Conservation (phyloP, 768 basidiomycete species). For the Russula olivacea region DNA sequence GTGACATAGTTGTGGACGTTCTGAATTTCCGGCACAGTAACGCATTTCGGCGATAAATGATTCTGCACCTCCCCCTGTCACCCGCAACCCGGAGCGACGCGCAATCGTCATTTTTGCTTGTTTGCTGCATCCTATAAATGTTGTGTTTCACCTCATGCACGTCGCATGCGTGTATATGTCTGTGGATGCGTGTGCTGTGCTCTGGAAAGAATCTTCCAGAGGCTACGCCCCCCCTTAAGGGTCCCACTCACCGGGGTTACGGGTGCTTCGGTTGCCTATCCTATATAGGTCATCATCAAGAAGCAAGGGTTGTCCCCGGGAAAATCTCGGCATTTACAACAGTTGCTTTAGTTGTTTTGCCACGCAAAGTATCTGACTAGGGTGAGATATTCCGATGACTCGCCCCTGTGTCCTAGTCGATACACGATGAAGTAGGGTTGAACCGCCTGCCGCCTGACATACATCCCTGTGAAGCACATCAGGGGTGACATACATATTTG, state of each 20-base stretch:
- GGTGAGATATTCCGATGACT: neutral
- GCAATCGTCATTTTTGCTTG: neutral
- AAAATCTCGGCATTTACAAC: constrained; percentile 1
- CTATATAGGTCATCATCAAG: neutral
- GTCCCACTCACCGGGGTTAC: neutral
- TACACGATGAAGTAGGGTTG: neutral
- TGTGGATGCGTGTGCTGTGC: neutral
- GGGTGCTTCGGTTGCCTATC: neutral
- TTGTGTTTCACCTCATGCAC: neutral
- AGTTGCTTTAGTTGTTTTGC: constrained; percentile 1
- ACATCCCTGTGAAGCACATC: neutral
- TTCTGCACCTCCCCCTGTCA: neutral
- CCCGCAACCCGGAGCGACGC: neutral
- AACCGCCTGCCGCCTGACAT: neutral
- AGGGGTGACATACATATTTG: neutral
- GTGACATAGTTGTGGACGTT: neutral
- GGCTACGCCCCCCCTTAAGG: neutral
- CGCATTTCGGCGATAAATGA: neutral
- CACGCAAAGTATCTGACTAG: neutral
- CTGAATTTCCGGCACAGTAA: neutral
- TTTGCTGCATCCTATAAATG: neutral
- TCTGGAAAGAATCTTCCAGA: neutral
- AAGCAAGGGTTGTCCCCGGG: neutral
- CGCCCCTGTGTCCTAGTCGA: neutral
- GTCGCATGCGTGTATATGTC: neutral